Conservation (phyloP, 805 yeast genomes). For the Monosporozyma yasuniensis region DNA sequence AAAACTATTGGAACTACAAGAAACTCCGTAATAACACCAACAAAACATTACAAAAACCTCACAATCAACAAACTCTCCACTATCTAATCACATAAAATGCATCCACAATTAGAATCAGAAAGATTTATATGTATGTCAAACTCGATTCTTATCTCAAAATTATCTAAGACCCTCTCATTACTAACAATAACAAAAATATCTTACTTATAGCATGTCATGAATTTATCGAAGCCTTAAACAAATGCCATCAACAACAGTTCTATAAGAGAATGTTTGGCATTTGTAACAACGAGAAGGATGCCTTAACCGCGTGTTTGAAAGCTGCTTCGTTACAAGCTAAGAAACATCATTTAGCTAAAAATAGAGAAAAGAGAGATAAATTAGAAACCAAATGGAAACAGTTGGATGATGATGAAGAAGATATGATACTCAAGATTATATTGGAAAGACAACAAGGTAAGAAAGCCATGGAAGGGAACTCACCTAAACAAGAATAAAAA, state of each 20-base stretch:
- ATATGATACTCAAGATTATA: slow-evolving; percentile 56
- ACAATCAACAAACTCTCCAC: not conserved
- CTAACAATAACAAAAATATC: slow-evolving; percentile 5
- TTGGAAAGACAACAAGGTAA: slow-evolving; percentile 34
- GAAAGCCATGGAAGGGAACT: not conserved
- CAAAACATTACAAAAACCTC: not conserved
- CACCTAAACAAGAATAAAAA: not conserved
- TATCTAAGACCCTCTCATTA: slow-evolving; percentile 1
- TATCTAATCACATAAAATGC: slow-evolving; percentile 29
- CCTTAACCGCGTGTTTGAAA: slow-evolving; percentile 70
- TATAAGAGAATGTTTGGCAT: slow-evolving; percentile 65
- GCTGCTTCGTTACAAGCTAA: slow-evolving; percentile 59
- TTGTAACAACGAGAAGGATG: slow-evolving; percentile 79
- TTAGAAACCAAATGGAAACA: slow-evolving; percentile 50
- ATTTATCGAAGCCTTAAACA: slow-evolving; percentile 77
- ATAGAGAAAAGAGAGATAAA: slow-evolving; percentile 47
- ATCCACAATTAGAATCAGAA: slow-evolving; percentile 45
- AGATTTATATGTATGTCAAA: slow-evolving; percentile 36
- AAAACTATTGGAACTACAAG: not conserved
- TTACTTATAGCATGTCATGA: slow-evolving; percentile 53
- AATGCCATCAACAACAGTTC: slow-evolving; percentile 71
- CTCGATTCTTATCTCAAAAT: no score
- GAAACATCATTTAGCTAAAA: slow-evolving; percentile 42
- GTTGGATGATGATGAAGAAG: slow-evolving; percentile 67
- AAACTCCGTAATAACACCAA: not conserved